Conservation (phyloP, 306 rosid species). For the Begonia loranthoides region DNA sequence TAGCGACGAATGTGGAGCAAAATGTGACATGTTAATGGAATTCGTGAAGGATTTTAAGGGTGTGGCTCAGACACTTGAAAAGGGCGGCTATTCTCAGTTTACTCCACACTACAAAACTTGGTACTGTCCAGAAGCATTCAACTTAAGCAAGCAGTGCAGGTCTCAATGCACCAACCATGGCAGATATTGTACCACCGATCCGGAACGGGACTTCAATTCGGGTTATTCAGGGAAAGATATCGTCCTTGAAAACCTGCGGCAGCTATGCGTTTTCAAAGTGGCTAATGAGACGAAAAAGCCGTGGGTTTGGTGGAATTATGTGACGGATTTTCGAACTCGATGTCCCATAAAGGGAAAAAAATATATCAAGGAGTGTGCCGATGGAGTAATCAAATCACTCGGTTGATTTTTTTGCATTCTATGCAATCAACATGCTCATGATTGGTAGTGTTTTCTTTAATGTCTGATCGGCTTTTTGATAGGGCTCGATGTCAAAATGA, state of each 20-base stretch:
- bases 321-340: conserved; percentile 92
- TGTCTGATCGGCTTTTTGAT: conserved; percentile 19
- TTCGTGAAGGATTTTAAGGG: conserved; percentile 92
- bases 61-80: conserved; percentile 96
- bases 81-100: conserved; percentile 80
- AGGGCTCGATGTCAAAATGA: conserved; percentile 67
- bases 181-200: conserved; percentile 97
- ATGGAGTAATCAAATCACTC: conserved; percentile 65
- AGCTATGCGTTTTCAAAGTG: conserved; percentile 79
- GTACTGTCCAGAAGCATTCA: conserved; percentile 96
- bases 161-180: conserved; percentile 98
- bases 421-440: conserved; percentile 4
- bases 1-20: conserved; percentile 90
- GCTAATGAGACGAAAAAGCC: conserved; percentile 70
- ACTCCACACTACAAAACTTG: conserved; percentile 97
- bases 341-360: conserved; percentile 98
- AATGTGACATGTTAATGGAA: conserved; percentile 97
- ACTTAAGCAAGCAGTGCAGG: conserved; percentile 91
- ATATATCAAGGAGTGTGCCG: conserved; percentile 77
- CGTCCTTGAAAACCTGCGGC: conserved; percentile 89
- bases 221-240: conserved; percentile 94
- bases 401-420: conserved; percentile 33
- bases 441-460: conserved; percentile 6
- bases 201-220: conserved; percentile 89
- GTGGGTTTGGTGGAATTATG: conserved; percentile 99